Evolutionary conservation across 768 basidiomycete genomes (phyloP).

Genomic region (Pleurotus giganteus): DNA sequence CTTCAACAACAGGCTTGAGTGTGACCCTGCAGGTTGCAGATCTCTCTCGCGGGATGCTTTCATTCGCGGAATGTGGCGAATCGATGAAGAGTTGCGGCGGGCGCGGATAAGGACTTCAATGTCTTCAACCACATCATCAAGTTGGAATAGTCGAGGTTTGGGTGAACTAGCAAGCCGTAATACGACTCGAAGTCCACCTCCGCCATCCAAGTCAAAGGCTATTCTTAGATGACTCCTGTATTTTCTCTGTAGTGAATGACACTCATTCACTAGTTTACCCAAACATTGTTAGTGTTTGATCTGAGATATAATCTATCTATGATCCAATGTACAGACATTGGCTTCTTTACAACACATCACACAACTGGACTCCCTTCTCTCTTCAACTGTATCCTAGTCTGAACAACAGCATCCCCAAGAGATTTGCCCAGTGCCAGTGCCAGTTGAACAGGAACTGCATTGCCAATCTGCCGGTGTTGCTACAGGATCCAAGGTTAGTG

Average conservation of each 20-base stretch:
- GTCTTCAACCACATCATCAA: neutral
- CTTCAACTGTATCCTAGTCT: constrained; percentile 41
- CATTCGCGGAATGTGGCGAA: constrained; percentile 80
- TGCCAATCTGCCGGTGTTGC: constrained; percentile 79
- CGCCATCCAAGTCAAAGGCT: neutral
- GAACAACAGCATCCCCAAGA: constrained; percentile 41
- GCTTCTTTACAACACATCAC: too few species aligned
- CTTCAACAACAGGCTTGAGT: constrained; percentile 56
- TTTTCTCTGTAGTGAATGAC: neutral
- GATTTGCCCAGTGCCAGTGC: constrained; percentile 60
- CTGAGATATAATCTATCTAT: too few species aligned
- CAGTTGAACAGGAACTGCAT: constrained; percentile 74
- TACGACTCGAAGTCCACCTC: too few species aligned
- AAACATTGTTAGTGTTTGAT: too few species aligned
- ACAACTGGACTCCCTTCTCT: constrained; percentile 41
- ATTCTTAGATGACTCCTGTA: neutral
- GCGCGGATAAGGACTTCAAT: constrained; percentile 37
- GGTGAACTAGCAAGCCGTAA: constrained; percentile 6
- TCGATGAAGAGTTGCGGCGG: constrained; percentile 79
- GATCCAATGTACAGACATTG: too few species aligned
- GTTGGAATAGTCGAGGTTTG: constrained; percentile 10
- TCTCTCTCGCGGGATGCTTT: constrained; percentile 67
- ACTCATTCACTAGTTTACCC: too few species aligned
- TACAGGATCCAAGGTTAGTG: constrained; percentile 22
- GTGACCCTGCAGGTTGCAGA: constrained; percentile 54